Evolutionary conservation across 1,139 yeast genomes (phyloP).

Genomic region (Debaryomycetaceae sp.): DNA sequence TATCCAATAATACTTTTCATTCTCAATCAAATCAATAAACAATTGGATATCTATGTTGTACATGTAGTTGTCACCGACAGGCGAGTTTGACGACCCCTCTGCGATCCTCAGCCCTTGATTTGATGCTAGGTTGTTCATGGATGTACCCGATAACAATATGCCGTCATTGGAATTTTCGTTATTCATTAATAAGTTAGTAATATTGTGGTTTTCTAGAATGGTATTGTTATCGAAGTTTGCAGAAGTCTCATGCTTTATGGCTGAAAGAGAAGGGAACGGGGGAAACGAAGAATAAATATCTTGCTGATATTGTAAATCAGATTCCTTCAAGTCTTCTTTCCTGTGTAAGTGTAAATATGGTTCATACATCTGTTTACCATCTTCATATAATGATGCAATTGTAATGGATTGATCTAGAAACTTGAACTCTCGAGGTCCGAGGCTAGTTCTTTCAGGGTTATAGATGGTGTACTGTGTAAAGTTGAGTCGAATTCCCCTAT

Average conservation of each 20-base stretch:
- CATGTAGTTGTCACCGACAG: slow-evolving; percentile 1
- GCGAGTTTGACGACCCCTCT: not conserved
- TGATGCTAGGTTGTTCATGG: not conserved
- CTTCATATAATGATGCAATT: slow-evolving; percentile 36
- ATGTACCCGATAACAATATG: not conserved
- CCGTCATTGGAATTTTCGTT: slow-evolving; percentile 7
- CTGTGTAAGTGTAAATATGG: slow-evolving; percentile 32
- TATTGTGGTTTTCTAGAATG: slow-evolving; percentile 21
- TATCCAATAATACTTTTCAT: slow-evolving; percentile 37
- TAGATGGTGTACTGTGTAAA: slow-evolving; percentile 44
- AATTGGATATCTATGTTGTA: slow-evolving; percentile 12
- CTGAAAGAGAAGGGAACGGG: slow-evolving; percentile 4
- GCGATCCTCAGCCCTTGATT: not conserved
- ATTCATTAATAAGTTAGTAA: slow-evolving; percentile 20
- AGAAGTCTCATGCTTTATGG: slow-evolving; percentile 1
- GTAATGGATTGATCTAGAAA: slow-evolving; percentile 43
- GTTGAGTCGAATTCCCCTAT: slow-evolving; percentile 43
- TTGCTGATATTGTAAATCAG: slow-evolving; percentile 30
- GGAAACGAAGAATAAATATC: slow-evolving; percentile 16
- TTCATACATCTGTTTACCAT: slow-evolving; percentile 29
- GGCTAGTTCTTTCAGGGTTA: slow-evolving; percentile 25
- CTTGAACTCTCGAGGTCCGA: slow-evolving; percentile 11
- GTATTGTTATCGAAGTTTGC: slow-evolving; percentile 11
- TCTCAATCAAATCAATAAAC: slow-evolving; percentile 25
- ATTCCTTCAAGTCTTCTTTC: slow-evolving; percentile 27